Evolutionary conservation across 805 yeast species (phyloP), one percentile per base, ranked within the genome.

Genomic region (Jamesozyma piceae): DNA sequence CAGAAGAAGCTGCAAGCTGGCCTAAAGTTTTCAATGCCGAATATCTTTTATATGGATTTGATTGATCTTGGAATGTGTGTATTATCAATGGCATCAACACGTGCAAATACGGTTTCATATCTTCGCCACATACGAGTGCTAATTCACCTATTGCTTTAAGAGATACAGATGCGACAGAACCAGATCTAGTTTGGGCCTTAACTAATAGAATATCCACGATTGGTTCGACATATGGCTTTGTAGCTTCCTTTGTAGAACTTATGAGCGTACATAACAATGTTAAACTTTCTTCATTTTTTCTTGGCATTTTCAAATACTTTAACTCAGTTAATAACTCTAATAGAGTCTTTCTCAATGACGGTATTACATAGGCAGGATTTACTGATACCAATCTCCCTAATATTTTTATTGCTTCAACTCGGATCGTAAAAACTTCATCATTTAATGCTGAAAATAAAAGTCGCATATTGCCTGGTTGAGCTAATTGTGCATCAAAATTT

Each of bases 331-430:
- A 62, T 4, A 88, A 68, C 58, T 90, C 95, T 33, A 90, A 78
- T 49, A 90, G 65, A 0, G 88, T 77, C 56, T 85, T 87, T 50
- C 97, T 72, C 43, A 89, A 67, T 0, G 94, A 83, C 0, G 97
- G 97, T 33, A 89, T 86, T 49, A 90, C 84, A 60, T 86, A 89
- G 0, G 97, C 97, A 1, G 97, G 97, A 54, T 89, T 89, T 36
- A 86, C 82, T 3, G 76, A 65, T 0, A 95, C 80, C 17, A 90
- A 64, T 40, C 97, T 72, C 1, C 97, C 97, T 49, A 90, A 76
- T 11, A 88, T 73, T 39, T 72, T 72, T 36, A 90, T 75, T 0
- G 95, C 82, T 5, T 76, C 81, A 49, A 82, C 77, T 37, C 95
- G 71, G 3, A 90, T 80, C 9, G 75, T 77, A 55, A 90, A 90